Evolutionary conservation across 2,329 filamentous ascomycete species (phyloP), one percentile per base, ranked within the genome.

Genomic region (Ophiocordyceps unilateralis): DNA sequence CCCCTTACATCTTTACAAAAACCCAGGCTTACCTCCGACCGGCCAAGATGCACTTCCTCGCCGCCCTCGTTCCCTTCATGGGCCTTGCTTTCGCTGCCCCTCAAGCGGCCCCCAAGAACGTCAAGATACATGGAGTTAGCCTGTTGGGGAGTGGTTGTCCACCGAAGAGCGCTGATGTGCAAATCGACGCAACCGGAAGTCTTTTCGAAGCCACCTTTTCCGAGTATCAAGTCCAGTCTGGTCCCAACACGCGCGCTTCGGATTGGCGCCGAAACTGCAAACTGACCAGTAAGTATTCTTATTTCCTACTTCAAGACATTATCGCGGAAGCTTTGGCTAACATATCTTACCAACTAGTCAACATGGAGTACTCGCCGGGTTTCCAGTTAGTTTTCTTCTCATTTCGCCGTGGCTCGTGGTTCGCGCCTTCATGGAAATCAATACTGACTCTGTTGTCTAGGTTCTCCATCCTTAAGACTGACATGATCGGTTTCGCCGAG

Each of bases 401-500:
- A n/a, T n/a, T n/a, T n/a, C n/a, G n/a, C n/a, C n/a, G n/a, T n/a
- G n/a, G n/a, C n/a, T n/a, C n/a, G n/a, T n/a, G n/a, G n/a, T 26
- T 26, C 23, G 11, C 5, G 23, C 11, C 23, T 11, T 11, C 6
- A 26, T 11, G 5, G 23, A 26, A 26, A 24, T 26, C 11, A 11
- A 6, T 26, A 26, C 23, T 26, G 5, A 26, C 24, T 26, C 24
- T 9, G 24, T 26, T 8, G 15, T n/a, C 4, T 5, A 54, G 52
- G 34, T 54, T 55, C 44, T 49, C 52, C 34, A 44, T 53, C 43
- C 24, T 55, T 14, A 46, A 50, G 10, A 53, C 52, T 41, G 44
- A 51, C 46, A 53, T 55, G 51, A 48, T 50, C 23, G 52, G 52
- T 21, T 55, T 51, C 43, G 52, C 52, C 14, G 46, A 53, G 39